phyloP scores from a whole-genome alignment of 2,329 filamentous ascomycete species.

The Endoconidiophora laricicola region DNA sequence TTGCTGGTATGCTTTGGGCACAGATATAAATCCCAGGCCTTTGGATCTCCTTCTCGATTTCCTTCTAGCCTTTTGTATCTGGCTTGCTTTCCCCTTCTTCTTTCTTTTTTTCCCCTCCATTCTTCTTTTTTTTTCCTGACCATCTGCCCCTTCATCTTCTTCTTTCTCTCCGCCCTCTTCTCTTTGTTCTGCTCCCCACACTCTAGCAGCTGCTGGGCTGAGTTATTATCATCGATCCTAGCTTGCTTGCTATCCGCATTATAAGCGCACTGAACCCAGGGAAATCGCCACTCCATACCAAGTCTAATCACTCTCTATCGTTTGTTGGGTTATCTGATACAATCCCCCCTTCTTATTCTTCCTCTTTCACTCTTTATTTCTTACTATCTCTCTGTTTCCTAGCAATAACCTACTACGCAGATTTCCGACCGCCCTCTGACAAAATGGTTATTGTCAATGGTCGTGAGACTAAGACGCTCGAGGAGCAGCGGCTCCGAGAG shows the following conservation, averaged over 20 bases:
- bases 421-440: constrained; percentile 10
- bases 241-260: background rate
- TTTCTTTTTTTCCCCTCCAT: background rate
- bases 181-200: background rate
- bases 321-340: too few relatives aligned
- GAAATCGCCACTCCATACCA: too few relatives aligned
- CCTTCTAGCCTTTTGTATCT: background rate
- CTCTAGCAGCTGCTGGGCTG: too few relatives aligned
- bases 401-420: background rate
- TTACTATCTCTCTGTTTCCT: background rate
- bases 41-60: background rate
- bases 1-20: background rate
- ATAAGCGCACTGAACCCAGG: too few relatives aligned
- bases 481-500: constrained; percentile 78
- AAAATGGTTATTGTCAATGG: constrained; percentile 61
- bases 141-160: background rate
- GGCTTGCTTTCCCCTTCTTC: background rate
- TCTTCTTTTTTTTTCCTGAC: background rate
- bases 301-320: background rate
- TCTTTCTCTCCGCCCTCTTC: background rate
- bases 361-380: too few relatives aligned
- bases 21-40: background rate
- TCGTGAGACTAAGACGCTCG: constrained; percentile 19
- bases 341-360: too few relatives aligned
- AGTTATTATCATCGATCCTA: too few relatives aligned